A percentile compares a stretch with the other conserved stretches of the same genome.
Conservation (phyloP, 148 eudicot species). For the Persicaria maculosa region DNA sequence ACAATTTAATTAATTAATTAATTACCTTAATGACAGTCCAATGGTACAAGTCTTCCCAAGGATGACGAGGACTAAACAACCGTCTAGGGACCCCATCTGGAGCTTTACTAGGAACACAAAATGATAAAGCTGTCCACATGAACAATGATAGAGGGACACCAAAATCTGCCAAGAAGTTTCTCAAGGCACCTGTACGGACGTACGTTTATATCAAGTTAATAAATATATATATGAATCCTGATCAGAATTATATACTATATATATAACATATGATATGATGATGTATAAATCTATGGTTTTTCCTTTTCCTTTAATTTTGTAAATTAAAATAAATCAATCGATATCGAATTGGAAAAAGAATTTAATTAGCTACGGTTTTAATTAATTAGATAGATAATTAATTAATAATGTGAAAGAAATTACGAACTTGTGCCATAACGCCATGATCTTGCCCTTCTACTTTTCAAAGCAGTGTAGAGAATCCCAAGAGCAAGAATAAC, state of each 20-base stretch:
- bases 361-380: too few species aligned
- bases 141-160: slow-evolving; percentile 69
- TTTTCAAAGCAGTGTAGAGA: slow-evolving; percentile 38
- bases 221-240: too few species aligned
- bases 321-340: too few species aligned
- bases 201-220: too few species aligned
- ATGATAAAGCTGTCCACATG: slow-evolving; percentile 62
- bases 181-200: slow-evolving; percentile 30
- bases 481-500: slow-evolving; percentile 29
- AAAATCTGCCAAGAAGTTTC: slow-evolving; percentile 67
- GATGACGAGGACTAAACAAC: slow-evolving; percentile 58
- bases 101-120: slow-evolving; percentile 31
- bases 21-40: slow-evolving; percentile 71
- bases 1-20: neutral
- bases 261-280: too few species aligned
- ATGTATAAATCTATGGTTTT: too few species aligned
- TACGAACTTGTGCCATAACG: slow-evolving; percentile 44
- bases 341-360: too few species aligned
- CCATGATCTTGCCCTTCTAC: slow-evolving; percentile 52
- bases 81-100: slow-evolving; percentile 77
- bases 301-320: too few species aligned
- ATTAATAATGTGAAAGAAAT: neutral
- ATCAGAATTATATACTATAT: too few species aligned
- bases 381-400: too few species aligned
- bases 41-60: slow-evolving; percentile 58